Conservation (phyloP, 2,329 filamentous ascomycete species). For the Lizonia empirigonia region DNA sequence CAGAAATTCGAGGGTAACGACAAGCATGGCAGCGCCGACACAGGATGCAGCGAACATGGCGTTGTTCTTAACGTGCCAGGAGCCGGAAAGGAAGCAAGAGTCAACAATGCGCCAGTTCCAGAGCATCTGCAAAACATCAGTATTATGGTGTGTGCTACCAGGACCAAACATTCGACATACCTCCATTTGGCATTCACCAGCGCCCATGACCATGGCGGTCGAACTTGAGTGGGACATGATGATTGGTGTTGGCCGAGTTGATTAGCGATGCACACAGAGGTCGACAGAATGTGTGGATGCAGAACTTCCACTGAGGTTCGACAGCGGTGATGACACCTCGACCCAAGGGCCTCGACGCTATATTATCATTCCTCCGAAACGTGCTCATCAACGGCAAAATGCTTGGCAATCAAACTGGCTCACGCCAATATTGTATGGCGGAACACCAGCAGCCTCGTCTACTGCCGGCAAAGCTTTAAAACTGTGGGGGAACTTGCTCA, state of each 20-base stretch:
- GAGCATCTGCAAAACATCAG: slow-evolving; percentile 66
- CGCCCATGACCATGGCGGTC: slow-evolving; percentile 21
- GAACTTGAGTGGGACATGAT: slow-evolving; percentile 23
- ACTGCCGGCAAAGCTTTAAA: slow-evolving; percentile 14
- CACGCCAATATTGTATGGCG: slow-evolving; percentile 12
- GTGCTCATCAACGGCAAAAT: slow-evolving; percentile 4
- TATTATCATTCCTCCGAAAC: slow-evolving; percentile 15
- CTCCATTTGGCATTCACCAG: slow-evolving; percentile 48
- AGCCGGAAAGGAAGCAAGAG: slow-evolving; percentile 69
- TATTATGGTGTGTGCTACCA: too few relatives aligned
- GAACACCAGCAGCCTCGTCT: slow-evolving; percentile 8
- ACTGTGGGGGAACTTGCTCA: slow-evolving; percentile 43
- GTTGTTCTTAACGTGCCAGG: slow-evolving; percentile 72
- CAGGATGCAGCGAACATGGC: slow-evolving; percentile 81
- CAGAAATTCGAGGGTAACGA: slow-evolving; percentile 72
- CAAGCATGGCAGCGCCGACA: slow-evolving; percentile 77
- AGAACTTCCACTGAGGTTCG: slow-evolving; percentile 1
- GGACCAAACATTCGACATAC: slow-evolving; percentile 33
- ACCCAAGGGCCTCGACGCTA: slow-evolving; percentile 12
- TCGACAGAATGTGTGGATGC: neutral
- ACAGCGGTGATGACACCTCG: neutral
- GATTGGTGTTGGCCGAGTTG: neutral
- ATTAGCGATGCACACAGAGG: neutral
- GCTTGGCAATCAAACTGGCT: slow-evolving; percentile 11
- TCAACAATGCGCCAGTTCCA: slow-evolving; percentile 80